Evolutionary conservation across 257 asterid species (phyloP).

Genomic region (Ajuga chamaepitys): DNA sequence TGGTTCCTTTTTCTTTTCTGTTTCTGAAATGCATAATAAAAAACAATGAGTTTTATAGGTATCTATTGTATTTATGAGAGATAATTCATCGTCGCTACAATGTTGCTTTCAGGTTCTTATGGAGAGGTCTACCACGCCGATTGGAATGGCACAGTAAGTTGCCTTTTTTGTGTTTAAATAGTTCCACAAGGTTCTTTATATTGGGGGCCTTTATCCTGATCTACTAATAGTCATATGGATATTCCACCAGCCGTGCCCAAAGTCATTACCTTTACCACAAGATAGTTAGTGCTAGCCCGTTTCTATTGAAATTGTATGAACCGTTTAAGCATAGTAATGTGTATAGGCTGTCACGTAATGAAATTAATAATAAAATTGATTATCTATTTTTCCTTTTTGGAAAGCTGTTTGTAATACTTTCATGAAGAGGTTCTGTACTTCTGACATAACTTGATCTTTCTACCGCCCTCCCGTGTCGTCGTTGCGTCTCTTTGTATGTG

Average conservation of each 20-base stretch:
- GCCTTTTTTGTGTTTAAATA: constrained; percentile 16
- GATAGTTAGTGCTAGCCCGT: background rate
- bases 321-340: background rate
- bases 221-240: background rate
- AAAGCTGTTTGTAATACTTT: constrained; percentile 8
- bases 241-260: background rate
- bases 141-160: constrained; percentile 98
- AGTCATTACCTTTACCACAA: background rate
- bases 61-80: constrained; percentile 5
- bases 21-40: background rate
- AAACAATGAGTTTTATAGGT: background rate
- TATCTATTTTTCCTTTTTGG: background rate
- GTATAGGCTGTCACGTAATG: background rate
- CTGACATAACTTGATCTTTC: background rate
- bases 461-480: background rate
- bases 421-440: background rate
- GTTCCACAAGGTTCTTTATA: background rate
- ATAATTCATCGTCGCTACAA: background rate
- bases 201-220: background rate
- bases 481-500: too few species aligned
- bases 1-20: background rate
- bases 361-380: background rate
- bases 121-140: constrained; percentile 99
- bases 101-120: constrained; percentile 71
- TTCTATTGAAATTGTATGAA: background rate